Evolutionary conservation across 306 rosid genomes (phyloP).

Genomic region (Medicago lupulina): DNA sequence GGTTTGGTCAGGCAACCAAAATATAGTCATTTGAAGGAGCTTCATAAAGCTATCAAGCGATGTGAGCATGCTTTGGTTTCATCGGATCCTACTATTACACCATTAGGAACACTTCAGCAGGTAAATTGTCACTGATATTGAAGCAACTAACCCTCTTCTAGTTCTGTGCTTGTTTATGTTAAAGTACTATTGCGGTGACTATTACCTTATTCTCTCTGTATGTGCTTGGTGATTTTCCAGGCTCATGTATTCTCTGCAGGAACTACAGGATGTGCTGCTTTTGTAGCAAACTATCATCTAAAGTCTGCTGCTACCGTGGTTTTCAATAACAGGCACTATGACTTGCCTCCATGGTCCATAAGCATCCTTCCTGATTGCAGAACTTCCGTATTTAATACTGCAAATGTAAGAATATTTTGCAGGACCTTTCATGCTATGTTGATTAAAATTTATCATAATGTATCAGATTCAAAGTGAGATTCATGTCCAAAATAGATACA

Average conservation of each 20-base stretch:
- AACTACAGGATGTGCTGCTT: constrained; percentile 76
- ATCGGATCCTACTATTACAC: constrained; percentile 72
- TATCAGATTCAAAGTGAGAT: no score
- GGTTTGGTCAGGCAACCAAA: constrained; percentile 94
- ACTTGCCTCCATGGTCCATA: constrained; percentile 95
- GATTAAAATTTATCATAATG: neutral
- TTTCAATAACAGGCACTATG: constrained; percentile 71
- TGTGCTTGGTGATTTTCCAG: constrained; percentile 56
- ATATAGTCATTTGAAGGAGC: constrained; percentile 80
- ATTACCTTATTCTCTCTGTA: constrained; percentile 12
- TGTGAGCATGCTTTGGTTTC: constrained; percentile 86
- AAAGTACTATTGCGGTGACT: constrained; percentile 4
- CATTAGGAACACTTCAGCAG: constrained; percentile 78
- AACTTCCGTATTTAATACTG: constrained; percentile 77
- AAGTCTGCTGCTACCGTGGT: constrained; percentile 62
- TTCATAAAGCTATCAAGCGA: constrained; percentile 77
- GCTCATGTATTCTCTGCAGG: constrained; percentile 80
- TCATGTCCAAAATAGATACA: no score
- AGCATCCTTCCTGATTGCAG: constrained; percentile 97
- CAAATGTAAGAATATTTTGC: constrained; percentile 59
- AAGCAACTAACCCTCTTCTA: constrained; percentile 20
- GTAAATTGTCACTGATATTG: constrained; percentile 48
- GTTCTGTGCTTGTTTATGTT: neutral
- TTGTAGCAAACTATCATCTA: constrained; percentile 75
- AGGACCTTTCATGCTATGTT: constrained; percentile 17